Evolutionary conservation across 305 asterid species (phyloP).

Genomic region (Withania somnifera): DNA sequence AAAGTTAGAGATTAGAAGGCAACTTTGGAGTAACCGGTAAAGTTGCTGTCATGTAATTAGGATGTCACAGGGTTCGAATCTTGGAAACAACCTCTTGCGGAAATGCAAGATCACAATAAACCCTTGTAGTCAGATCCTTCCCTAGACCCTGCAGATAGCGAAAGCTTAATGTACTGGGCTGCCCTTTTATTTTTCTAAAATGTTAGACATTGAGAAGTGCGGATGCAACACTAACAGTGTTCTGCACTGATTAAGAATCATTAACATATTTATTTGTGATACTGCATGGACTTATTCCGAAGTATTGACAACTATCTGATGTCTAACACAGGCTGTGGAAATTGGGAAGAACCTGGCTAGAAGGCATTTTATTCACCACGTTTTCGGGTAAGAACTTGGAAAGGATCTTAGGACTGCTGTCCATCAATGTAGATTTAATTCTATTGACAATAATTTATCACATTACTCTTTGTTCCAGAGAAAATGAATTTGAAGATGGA

Average conservation of each 20-base stretch:
- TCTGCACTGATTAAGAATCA: neutral
- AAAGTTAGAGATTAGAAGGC: neutral
- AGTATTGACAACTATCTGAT: neutral
- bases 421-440: neutral
- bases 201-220: neutral
- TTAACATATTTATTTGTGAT: neutral
- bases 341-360: slow-evolving; percentile 67
- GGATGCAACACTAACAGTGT: neutral
- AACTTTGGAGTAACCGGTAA: too few species aligned
- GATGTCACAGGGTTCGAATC: too few species aligned
- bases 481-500: slow-evolving; percentile 83
- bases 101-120: too few species aligned
- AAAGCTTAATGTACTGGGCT: too few species aligned
- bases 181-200: too few species aligned
- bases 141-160: too few species aligned
- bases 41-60: too few species aligned
- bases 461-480: slow-evolving; percentile 29
- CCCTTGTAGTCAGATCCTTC: too few species aligned
- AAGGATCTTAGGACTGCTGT: neutral
- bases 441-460: neutral
- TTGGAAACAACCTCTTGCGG: too few species aligned
- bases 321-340: slow-evolving; percentile 48
- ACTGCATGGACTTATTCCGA: neutral
- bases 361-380: slow-evolving; percentile 80
- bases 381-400: slow-evolving; percentile 53